Conservation (phyloP, 306 rosid genomes). For the Phaseolus lunatus region DNA sequence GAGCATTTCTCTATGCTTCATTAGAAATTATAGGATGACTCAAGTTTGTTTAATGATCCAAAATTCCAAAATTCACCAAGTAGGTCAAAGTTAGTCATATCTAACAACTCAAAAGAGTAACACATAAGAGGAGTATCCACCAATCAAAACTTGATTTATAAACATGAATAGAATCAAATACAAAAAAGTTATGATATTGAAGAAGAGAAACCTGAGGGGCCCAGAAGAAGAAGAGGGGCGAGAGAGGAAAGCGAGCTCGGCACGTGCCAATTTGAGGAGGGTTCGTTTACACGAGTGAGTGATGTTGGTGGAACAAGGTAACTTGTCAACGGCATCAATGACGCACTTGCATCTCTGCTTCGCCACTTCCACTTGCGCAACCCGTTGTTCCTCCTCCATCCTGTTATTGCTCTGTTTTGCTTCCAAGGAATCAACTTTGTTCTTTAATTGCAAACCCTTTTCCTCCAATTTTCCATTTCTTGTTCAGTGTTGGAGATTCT, state of each 20-base stretch:
- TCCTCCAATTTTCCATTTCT: constrained; percentile 30
- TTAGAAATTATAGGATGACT: not conserved
- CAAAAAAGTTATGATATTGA: not conserved
- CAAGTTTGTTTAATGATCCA: not conserved
- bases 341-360: constrained; percentile 79
- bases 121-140: not conserved
- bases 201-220: constrained; percentile 62
- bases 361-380: constrained; percentile 61
- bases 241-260: constrained; percentile 78
- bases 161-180: not conserved
- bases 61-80: not conserved
- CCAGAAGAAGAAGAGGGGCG: constrained; percentile 51
- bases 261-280: constrained; percentile 70
- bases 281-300: constrained; percentile 69
- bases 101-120: not conserved
- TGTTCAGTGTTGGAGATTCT: not conserved
- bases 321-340: constrained; percentile 54
- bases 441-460: not conserved
- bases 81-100: not conserved
- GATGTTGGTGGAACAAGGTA: constrained; percentile 66
- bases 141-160: not conserved
- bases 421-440: constrained; percentile 26
- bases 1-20: not conserved
- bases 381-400: constrained; percentile 45
- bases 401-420: not conserved